phyloP scores from a whole-genome alignment of 345 rosid species.

The Eucalyptus marginata region DNA sequence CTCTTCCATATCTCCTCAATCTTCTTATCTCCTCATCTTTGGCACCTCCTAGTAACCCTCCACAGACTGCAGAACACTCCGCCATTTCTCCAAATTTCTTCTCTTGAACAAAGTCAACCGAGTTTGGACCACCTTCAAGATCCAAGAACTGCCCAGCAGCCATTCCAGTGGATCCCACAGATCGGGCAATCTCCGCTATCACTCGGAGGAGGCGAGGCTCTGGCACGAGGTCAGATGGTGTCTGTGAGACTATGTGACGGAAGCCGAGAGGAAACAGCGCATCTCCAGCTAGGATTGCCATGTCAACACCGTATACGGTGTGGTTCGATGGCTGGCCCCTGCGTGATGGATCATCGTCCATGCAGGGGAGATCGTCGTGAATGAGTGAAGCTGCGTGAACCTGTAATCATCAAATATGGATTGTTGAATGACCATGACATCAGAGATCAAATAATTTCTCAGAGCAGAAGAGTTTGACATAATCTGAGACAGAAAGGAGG shows the following conservation, averaged over 20 bases:
- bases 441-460: neutral
- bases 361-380: slow-evolving; percentile 93
- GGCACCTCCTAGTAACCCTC: slow-evolving; percentile 88
- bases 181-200: slow-evolving; percentile 81
- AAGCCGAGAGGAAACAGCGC: slow-evolving; percentile 93
- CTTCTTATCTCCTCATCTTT: slow-evolving; percentile 53
- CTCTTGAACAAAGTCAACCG: slow-evolving; percentile 56
- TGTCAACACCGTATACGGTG: slow-evolving; percentile 55
- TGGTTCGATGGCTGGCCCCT: slow-evolving; percentile 94
- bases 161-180: slow-evolving; percentile 93
- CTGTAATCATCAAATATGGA: slow-evolving; percentile 8
- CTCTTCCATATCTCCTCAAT: slow-evolving; percentile 75
- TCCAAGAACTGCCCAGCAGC: slow-evolving; percentile 95
- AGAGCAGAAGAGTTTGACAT: neutral
- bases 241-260: slow-evolving; percentile 73
- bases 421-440: neutral
- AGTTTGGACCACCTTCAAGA: slow-evolving; percentile 63
- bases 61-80: slow-evolving; percentile 91
- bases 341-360: slow-evolving; percentile 81
- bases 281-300: slow-evolving; percentile 94
- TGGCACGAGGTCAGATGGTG: slow-evolving; percentile 65
- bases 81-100: slow-evolving; percentile 88
- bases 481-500: neutral
- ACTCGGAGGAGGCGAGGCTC: slow-evolving; percentile 50
- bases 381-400: slow-evolving; percentile 87